A percentile compares a stretch with the other conserved stretches of the same genome.
Conservation (phyloP, 371 early-diverging fungal genomes). For the Rhizopus arrhizus region DNA sequence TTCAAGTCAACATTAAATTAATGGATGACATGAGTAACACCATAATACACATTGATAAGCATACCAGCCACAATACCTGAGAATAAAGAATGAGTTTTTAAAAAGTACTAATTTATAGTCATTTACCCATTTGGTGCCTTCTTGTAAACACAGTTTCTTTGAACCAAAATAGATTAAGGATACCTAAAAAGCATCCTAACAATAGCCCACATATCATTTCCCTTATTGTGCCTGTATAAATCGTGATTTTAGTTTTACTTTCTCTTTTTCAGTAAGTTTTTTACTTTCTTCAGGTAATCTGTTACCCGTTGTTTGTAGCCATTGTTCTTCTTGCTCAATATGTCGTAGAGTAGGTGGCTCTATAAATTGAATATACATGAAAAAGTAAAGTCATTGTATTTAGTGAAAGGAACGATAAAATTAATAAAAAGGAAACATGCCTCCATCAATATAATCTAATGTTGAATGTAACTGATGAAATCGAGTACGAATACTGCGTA, state of each 20-base stretch:
- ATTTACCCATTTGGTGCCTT: slow-evolving; percentile 64
- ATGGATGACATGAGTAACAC: slow-evolving; percentile 58
- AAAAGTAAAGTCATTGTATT: neutral
- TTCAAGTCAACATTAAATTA: slow-evolving; percentile 6
- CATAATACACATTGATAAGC: slow-evolving; percentile 64
- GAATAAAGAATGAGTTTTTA: neutral
- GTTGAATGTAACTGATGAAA: slow-evolving; percentile 23
- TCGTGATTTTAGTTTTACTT: too few species aligned
- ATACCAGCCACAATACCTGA: slow-evolving; percentile 59
- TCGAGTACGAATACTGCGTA: slow-evolving; percentile 20
- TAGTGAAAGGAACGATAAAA: too few species aligned
- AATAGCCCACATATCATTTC: slow-evolving; percentile 68
- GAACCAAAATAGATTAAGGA: slow-evolving; percentile 68
- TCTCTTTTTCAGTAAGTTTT: neutral
- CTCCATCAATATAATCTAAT: slow-evolving; percentile 23
- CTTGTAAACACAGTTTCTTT: slow-evolving; percentile 67
- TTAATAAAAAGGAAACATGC: neutral
- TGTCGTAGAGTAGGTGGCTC: slow-evolving; percentile 15
- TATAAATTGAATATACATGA: neutral
- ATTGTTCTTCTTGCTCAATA: slow-evolving; percentile 21
- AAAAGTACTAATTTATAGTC: neutral
- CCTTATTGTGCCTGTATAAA: slow-evolving; percentile 47
- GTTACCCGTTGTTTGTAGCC: slow-evolving; percentile 14
- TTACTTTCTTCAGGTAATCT: slow-evolving; percentile 28
- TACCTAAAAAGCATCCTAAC: slow-evolving; percentile 66